Evolutionary conservation across 1,284 basidiomycete species (phyloP).

Genomic region (Neolentinus lepideus): DNA sequence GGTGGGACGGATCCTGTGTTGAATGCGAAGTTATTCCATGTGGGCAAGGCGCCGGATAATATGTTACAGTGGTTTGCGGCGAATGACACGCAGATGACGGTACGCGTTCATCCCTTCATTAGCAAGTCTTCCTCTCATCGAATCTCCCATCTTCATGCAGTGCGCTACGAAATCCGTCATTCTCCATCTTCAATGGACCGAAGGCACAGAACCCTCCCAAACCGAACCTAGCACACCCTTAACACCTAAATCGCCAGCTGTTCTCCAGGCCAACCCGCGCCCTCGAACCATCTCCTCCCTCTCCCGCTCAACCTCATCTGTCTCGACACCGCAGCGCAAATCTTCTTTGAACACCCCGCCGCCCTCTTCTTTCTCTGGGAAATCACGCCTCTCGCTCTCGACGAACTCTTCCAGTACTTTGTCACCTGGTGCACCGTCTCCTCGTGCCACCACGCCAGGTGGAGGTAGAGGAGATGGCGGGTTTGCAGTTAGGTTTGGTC

Average conservation of each 20-base stretch:
- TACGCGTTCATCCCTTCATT: constrained; percentile 26
- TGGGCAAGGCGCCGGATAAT: constrained; percentile 73
- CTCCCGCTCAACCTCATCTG: constrained; percentile 40
- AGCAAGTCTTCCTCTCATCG: background rate
- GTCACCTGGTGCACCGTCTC: background rate
- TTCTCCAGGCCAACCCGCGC: constrained; percentile 20
- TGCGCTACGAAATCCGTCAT: constrained; percentile 87
- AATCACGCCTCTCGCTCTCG: constrained; percentile 19
- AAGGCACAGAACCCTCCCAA: constrained; percentile 35
- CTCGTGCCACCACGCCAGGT: background rate
- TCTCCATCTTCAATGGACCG: constrained; percentile 83
- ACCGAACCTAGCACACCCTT: constrained; percentile 7
- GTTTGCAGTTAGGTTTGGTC: constrained; percentile 48
- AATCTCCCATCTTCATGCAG: constrained; percentile 27
- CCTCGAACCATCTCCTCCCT: constrained; percentile 36
- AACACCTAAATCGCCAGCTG: constrained; percentile 2
- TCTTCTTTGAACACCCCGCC: background rate
- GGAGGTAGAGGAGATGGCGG: background rate
- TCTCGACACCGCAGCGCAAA: constrained; percentile 37
- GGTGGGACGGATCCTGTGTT: constrained; percentile 61
- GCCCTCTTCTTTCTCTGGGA: background rate
- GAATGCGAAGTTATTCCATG: constrained; percentile 60
- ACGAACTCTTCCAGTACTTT: constrained; percentile 1
- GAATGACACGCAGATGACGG: constrained; percentile 86
- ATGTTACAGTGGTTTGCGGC: constrained; percentile 92